Evolutionary conservation across 2,329 filamentous ascomycete species (phyloP).

Genomic region (Fusarium mangiferae): DNA sequence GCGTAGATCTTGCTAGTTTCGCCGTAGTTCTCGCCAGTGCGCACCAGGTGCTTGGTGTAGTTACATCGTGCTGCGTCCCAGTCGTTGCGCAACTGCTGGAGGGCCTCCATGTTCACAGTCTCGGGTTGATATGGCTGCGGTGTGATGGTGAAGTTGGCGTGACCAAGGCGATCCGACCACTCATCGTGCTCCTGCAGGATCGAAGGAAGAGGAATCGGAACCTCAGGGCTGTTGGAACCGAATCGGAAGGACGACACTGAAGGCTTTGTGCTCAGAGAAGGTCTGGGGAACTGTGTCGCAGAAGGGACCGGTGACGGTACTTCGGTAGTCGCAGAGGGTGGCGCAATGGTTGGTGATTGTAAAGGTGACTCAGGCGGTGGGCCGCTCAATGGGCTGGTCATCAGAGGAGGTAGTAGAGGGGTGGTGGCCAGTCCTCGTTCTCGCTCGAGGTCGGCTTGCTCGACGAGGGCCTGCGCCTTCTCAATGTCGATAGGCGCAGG

Average conservation of each 20-base stretch:
- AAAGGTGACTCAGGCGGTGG: constrained; percentile 80
- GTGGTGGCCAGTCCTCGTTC: constrained; percentile 76
- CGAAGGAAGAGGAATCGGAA: constrained; percentile 67
- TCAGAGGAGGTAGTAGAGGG: constrained; percentile 83
- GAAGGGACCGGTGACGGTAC: constrained; percentile 55
- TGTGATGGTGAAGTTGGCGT: constrained; percentile 91
- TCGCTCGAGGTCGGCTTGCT: constrained; percentile 63
- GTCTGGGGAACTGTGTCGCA: constrained; percentile 59
- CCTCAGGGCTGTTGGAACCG: constrained; percentile 69
- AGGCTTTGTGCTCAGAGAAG: constrained; percentile 79
- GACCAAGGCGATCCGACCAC: constrained; percentile 87
- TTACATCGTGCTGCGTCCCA: constrained; percentile 87
- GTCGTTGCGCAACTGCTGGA: constrained; percentile 75
- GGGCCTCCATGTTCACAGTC: constrained; percentile 64
- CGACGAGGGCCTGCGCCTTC: constrained; percentile 44
- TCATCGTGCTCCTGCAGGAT: constrained; percentile 78
- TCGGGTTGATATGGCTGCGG: constrained; percentile 83
- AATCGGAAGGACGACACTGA: constrained; percentile 79
- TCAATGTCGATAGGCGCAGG: constrained; percentile 57
- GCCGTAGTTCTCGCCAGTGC: constrained; percentile 90
- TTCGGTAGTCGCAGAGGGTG: constrained; percentile 59
- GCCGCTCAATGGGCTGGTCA: constrained; percentile 68
- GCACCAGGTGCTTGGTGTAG: constrained; percentile 88
- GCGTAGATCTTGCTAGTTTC: constrained; percentile 88
- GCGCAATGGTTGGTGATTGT: constrained; percentile 80